Conservation (phyloP, 805 yeast species). For the Kuraishia borneana region DNA sequence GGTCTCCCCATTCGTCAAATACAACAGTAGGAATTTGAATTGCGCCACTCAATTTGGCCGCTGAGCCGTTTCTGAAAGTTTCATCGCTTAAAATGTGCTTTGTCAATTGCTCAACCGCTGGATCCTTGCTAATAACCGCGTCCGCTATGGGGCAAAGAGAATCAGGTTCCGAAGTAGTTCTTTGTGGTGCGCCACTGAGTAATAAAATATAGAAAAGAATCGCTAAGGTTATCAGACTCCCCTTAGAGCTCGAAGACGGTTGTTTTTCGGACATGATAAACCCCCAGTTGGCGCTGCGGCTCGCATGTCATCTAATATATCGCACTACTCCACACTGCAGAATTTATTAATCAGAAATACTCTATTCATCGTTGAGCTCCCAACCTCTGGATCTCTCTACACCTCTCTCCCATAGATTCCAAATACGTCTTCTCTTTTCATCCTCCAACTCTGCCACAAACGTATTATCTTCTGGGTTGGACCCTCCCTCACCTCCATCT, state of each 20-base stretch:
- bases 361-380: conserved; percentile 17
- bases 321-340: too few species aligned
- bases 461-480: conserved; percentile 4
- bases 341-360: too few species aligned
- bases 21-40: conserved; percentile 41
- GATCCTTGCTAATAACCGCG: neutral
- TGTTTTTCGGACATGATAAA: too few species aligned
- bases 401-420: conserved; percentile 81
- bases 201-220: too few species aligned
- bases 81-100: conserved; percentile 11
- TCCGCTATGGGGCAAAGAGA: conserved; percentile 1
- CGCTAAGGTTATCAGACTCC: too few species aligned
- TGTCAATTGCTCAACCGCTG: neutral
- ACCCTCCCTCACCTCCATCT: conserved; percentile 3
- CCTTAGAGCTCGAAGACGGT: too few species aligned
- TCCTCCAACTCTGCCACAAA: conserved; percentile 31
- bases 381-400: conserved; percentile 75
- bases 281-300: too few species aligned
- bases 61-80: conserved; percentile 22
- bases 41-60: conserved; percentile 32
- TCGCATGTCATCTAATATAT: too few species aligned
- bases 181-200: too few species aligned
- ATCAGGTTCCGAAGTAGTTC: neutral
- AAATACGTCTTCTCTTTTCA: conserved; percentile 45
- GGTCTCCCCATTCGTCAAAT: conserved; percentile 24